Conservation (phyloP, 257 asterid species). For the Gynochthodes officinalis region DNA sequence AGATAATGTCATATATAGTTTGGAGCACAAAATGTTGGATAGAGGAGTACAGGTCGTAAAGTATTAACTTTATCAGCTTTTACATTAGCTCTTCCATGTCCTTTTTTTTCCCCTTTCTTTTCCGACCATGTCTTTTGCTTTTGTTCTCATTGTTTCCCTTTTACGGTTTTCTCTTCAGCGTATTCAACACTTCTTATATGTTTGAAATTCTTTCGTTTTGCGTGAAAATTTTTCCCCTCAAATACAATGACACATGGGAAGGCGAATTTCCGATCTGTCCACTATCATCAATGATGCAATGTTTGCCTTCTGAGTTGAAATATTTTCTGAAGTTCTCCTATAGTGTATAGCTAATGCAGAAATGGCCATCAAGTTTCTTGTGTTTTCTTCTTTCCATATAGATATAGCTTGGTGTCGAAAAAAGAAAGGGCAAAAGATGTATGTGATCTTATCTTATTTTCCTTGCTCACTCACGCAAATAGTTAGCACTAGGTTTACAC, state of each 20-base stretch:
- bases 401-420: too few relatives aligned
- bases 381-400: too few relatives aligned
- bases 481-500: background rate
- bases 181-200: background rate
- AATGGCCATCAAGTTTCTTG: background rate
- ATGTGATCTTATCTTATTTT: too few relatives aligned
- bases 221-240: background rate
- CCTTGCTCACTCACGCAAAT: background rate
- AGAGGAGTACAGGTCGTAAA: slow-evolving; percentile 67
- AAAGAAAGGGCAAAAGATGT: too few relatives aligned
- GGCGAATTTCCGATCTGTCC: background rate
- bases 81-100: background rate
- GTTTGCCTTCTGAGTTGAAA: background rate
- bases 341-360: background rate
- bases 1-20: slow-evolving; percentile 29
- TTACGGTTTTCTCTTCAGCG: background rate
- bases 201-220: background rate
- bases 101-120: background rate
- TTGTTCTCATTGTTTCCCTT: background rate
- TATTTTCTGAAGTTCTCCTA: background rate
- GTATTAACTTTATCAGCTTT: background rate
- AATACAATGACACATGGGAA: background rate
- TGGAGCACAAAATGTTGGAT: slow-evolving; percentile 55
- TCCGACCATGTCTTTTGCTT: background rate
- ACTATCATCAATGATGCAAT: background rate